These are phyloP conservation scores for Capsella bursapastoris DNA, from an alignment of 345 rosid species.

Conservation along the genomic window DNA sequence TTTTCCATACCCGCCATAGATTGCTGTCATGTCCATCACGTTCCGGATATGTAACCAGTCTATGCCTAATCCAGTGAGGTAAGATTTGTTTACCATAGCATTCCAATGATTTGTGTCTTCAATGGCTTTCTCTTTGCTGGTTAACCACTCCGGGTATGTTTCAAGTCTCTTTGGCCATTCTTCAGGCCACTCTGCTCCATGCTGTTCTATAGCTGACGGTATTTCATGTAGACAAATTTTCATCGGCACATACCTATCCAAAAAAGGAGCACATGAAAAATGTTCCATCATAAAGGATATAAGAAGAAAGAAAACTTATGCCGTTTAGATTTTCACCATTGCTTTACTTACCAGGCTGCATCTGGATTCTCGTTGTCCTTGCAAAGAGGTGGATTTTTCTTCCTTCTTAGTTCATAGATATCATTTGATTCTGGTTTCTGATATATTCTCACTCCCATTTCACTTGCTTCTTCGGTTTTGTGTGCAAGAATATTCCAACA, in stretches of 20 bases:
- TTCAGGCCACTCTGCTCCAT: constrained; percentile 97
- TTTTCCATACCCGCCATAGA: constrained; percentile 85
- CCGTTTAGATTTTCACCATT: not conserved
- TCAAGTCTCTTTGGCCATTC: constrained; percentile 97
- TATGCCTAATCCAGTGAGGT: constrained; percentile 80
- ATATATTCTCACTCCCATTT: constrained; percentile 85
- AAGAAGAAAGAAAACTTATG: not conserved
- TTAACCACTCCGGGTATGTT: constrained; percentile 92
- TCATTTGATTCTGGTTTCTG: constrained; percentile 93
- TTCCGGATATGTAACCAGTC: constrained; percentile 84
- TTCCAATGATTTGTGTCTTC: constrained; percentile 79
- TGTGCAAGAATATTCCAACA: constrained; percentile 96
- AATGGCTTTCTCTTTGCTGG: constrained; percentile 62
- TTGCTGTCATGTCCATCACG: constrained; percentile 96
- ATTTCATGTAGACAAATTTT: constrained; percentile 74
- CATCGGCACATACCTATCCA: constrained; percentile 78
- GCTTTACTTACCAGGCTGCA: constrained; percentile 80
- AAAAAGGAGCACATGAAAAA: not conserved
- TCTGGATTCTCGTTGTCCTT: constrained; percentile 87
- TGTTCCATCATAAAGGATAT: constrained; percentile 14
- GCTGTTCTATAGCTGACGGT: constrained; percentile 87
- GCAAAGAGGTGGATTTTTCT: constrained; percentile 85
- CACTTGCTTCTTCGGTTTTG: constrained; percentile 88
- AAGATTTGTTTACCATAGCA: constrained; percentile 76
- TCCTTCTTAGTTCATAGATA: constrained; percentile 82